Evolutionary conservation across 129 eudicot genomes (phyloP), one percentile per base, ranked within the genome.

Genomic region (Ambrosia trifida): DNA sequence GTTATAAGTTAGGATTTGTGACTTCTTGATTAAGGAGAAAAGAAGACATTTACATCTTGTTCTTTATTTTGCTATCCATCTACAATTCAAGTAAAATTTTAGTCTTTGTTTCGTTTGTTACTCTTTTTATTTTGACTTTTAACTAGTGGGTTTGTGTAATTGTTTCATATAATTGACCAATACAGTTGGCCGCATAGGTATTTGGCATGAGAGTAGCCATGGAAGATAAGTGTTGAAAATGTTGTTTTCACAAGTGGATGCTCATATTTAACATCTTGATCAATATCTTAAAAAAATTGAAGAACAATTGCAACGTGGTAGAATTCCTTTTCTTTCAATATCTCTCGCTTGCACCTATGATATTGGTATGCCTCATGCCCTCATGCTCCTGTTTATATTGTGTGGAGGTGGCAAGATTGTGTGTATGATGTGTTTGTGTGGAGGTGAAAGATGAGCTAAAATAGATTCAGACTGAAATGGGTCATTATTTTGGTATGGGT

Each of bases 231-330:
- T 46, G 49, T 32, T 62, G 30, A 64, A 17, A 43, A 32, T 24
- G 0, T 24, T 24, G 28, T 24, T 24, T 24, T 24, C 20, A 46
- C 80, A 92, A 96, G 98, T 92, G 63, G 98, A 92, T 83, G 73
- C 89, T 70, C 98, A 92, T 76, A 78, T 92, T 61, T 96, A 92
- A 53, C 98, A 92, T 72, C 96, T 92, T 76, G 96, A 92, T 83
- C 96, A 92, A 75, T 89, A 88, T 79, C 74, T 92, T 62, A 88
- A 79, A 78, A 78, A 88, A 77, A 62, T 80, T 61, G 95, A 92
- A 82, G 96, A 89, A 46, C 86, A 82, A 61, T 24, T 24, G 28
- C 85, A 89, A 12, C 94, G 87, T 13, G 98, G 98, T 92, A 85
- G 62, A 65, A 65, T 41, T 43, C 73, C 32, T 46, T 35, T 44